These are phyloP conservation scores for Cladorrhinum samala DNA, from an alignment of 495 filamentous ascomycete genomes.

Conservation along the genomic window DNA sequence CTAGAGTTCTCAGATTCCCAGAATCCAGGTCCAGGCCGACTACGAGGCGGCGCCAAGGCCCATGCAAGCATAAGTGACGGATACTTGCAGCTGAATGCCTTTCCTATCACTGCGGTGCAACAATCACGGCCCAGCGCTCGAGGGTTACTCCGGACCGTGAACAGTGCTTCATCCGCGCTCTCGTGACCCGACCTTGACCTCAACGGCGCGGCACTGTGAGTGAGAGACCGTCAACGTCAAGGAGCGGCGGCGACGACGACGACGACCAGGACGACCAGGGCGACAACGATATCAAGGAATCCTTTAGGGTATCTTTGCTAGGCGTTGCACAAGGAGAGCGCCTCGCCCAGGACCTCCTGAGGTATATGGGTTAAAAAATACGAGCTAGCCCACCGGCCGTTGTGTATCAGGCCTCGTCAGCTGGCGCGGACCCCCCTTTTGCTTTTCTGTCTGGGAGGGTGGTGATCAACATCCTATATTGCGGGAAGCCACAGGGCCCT, in stretches of 20 bases:
- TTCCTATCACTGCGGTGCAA: conserved; percentile 25
- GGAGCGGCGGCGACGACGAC: too few relatives aligned
- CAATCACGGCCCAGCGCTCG: conserved; percentile 18
- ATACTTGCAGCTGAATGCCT: conserved; percentile 28
- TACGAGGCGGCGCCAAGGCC: conserved; percentile 24
- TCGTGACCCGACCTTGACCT: conserved; percentile 29
- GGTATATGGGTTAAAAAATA: conserved; percentile 42
- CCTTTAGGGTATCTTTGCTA: conserved; percentile 22
- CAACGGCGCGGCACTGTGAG: conserved; percentile 6
- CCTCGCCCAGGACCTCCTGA: conserved; percentile 38
- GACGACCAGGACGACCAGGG: not conserved
- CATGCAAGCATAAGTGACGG: conserved; percentile 28
- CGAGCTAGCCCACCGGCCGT: conserved; percentile 26
- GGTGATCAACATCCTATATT: conserved; percentile 25
- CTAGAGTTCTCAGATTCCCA: not conserved
- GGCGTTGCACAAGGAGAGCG: conserved; percentile 37
- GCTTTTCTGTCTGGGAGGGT: conserved; percentile 1
- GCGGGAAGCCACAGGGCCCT: conserved; percentile 27
- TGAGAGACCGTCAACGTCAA: conserved; percentile 16
- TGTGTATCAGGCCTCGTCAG: conserved; percentile 33
- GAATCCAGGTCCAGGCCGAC: conserved; percentile 2
- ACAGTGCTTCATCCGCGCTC: conserved; percentile 42
- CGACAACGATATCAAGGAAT: conserved; percentile 16
- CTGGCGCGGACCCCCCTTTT: conserved; percentile 14
- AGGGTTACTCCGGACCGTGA: conserved; percentile 11